These are phyloP conservation scores for Bremia lactucae DNA, from an alignment of 352 stramenopile species.

Conservation along the genomic window DNA sequence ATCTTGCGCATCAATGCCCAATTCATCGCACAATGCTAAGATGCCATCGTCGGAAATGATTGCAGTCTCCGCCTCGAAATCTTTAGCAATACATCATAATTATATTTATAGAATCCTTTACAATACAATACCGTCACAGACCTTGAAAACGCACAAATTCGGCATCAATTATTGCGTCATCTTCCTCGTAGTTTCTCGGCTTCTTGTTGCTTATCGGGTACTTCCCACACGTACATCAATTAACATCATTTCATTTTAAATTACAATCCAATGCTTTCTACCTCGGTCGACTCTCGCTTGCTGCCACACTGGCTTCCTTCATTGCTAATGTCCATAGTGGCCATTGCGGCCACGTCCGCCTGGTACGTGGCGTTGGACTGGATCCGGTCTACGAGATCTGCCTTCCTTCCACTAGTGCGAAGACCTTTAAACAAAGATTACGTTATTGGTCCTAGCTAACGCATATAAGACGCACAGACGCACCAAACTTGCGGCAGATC, in stretches of 20 bases:
- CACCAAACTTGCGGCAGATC: constrained; percentile 67
- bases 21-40: constrained; percentile 49
- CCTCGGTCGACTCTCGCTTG: constrained; percentile 20
- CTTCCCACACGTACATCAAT: constrained; percentile 4
- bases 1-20: constrained; percentile 68
- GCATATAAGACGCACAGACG: not conserved
- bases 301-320: constrained; percentile 7
- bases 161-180: constrained; percentile 34
- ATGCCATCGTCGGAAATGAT: constrained; percentile 79
- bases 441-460: not conserved
- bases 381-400: constrained; percentile 67
- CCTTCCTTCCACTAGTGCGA: constrained; percentile 56
- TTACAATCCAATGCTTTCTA: constrained; percentile 9
- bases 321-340: constrained; percentile 22
- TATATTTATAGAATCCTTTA: not conserved
- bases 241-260: not conserved
- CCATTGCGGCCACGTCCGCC: constrained; percentile 12
- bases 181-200: constrained; percentile 25
- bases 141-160: constrained; percentile 60
- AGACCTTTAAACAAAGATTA: constrained; percentile 32
- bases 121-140: too few relatives aligned
- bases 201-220: constrained; percentile 38
- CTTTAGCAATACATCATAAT: constrained; percentile 13
- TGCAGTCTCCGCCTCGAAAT: constrained; percentile 37
- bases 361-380: constrained; percentile 43